A percentile compares a stretch with the other conserved stretches of the same genome.
Evolutionary conservation across 2,329 filamentous ascomycete species (phyloP).

Genomic region (Aspergillus hortae): DNA sequence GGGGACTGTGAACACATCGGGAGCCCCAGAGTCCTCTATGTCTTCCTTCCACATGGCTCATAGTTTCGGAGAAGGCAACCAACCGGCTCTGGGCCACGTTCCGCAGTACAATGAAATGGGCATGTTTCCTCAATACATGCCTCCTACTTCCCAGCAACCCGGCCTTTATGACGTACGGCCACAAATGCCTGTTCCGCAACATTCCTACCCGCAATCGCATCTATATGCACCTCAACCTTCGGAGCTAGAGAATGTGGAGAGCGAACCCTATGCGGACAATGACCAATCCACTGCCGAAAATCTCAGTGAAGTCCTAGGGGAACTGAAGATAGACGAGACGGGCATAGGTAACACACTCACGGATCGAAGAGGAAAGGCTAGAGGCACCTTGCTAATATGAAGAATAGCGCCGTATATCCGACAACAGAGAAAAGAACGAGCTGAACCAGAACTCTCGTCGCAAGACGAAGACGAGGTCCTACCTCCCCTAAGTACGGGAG

Average conservation of each 20-base stretch:
- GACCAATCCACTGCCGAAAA: slow-evolving; percentile 67
- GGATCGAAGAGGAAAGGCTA: neutral
- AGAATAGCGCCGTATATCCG: slow-evolving; percentile 76
- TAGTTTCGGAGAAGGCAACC: slow-evolving; percentile 41
- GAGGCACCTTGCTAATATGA: slow-evolving; percentile 7
- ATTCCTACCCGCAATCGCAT: slow-evolving; percentile 26
- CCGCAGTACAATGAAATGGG: slow-evolving; percentile 43
- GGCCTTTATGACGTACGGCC: slow-evolving; percentile 30
- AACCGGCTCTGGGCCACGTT: slow-evolving; percentile 48
- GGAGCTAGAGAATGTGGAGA: slow-evolving; percentile 30
- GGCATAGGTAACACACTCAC: slow-evolving; percentile 66
- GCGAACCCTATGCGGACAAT: slow-evolving; percentile 54
- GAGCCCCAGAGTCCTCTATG: slow-evolving; percentile 45
- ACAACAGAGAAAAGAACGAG: slow-evolving; percentile 51
- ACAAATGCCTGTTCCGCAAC: slow-evolving; percentile 28
- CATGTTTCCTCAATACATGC: slow-evolving; percentile 39
- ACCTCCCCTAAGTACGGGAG: slow-evolving; percentile 63
- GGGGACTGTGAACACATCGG: slow-evolving; percentile 24
- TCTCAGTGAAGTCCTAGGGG: slow-evolving; percentile 76
- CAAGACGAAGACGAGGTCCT: slow-evolving; percentile 69
- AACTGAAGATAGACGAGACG: slow-evolving; percentile 80
- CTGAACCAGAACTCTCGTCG: slow-evolving; percentile 53
- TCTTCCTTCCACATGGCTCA: slow-evolving; percentile 55
- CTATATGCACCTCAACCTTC: slow-evolving; percentile 26
- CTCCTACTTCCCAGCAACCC: slow-evolving; percentile 23